phyloP scores from a whole-genome alignment of 2,329 filamentous ascomycete genomes.

The Dactylonectria estremocensis region DNA sequence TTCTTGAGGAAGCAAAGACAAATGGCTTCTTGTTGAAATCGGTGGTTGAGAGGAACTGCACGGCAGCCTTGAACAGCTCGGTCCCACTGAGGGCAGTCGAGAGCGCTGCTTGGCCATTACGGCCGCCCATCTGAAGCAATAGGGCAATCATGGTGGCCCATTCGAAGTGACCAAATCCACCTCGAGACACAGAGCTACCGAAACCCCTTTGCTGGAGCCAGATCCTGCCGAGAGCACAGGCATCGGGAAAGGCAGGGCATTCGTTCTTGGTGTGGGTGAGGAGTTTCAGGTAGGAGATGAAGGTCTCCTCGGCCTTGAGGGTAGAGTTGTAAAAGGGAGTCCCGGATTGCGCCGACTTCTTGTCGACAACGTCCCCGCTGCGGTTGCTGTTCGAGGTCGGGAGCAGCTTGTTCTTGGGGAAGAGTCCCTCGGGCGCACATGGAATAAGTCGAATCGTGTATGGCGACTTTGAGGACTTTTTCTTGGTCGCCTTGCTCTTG shows the following conservation, averaged over 20 bases:
- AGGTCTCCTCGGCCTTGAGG: conserved; percentile 82
- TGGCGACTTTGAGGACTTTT: conserved; percentile 53
- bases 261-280: conserved; percentile 79
- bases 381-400: conserved; percentile 81
- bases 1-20: conserved; percentile 58
- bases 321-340: conserved; percentile 94
- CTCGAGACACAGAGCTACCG: conserved; percentile 75
- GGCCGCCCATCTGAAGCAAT: conserved; percentile 83
- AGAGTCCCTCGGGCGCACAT: conserved; percentile 77
- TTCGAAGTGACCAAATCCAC: conserved; percentile 95
- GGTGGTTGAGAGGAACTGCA: conserved; percentile 87
- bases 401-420: conserved; percentile 79
- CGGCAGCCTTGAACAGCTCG: conserved; percentile 92
- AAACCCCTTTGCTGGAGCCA: conserved; percentile 95
- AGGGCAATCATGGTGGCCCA: conserved; percentile 88
- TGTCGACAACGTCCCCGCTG: conserved; percentile 61
- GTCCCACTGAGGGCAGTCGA: conserved; percentile 89
- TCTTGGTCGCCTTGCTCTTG: conserved; percentile 47
- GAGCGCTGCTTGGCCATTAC: conserved; percentile 79
- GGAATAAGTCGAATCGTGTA: conserved; percentile 84
- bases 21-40: conserved; percentile 80
- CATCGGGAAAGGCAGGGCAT: conserved; percentile 83
- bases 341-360: conserved; percentile 60
- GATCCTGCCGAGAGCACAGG: conserved; percentile 86
- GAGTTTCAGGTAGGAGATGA: conserved; percentile 81